These are phyloP conservation scores for Pleurotus giganteus DNA, from an alignment of 768 basidiomycete genomes.

Conservation along the genomic window DNA sequence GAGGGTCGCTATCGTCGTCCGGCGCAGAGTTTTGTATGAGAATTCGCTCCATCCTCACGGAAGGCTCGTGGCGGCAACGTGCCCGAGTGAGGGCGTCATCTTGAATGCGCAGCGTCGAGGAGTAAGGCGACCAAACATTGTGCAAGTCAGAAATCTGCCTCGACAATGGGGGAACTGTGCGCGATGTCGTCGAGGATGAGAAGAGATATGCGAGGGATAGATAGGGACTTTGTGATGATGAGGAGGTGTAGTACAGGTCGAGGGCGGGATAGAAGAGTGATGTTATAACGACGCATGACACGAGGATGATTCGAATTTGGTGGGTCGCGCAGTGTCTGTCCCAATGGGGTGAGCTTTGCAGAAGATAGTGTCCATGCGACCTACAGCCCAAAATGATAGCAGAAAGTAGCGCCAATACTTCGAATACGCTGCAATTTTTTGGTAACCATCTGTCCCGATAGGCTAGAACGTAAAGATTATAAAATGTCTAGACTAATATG, in stretches of 20 bases:
- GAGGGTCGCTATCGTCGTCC: slow-evolving; percentile 44
- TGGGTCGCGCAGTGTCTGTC: slow-evolving; percentile 84
- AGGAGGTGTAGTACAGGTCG: slow-evolving; percentile 54
- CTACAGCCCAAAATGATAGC: slow-evolving; percentile 79
- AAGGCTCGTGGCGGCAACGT: slow-evolving; percentile 65
- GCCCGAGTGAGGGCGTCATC: slow-evolving; percentile 72
- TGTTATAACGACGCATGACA: slow-evolving; percentile 85
- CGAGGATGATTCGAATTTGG: slow-evolving; percentile 85
- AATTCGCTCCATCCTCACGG: slow-evolving; percentile 76
- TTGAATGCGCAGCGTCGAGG: slow-evolving; percentile 59
- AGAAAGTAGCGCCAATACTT: slow-evolving; percentile 45
- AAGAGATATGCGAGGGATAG: slow-evolving; percentile 43
- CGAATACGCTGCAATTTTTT: slow-evolving; percentile 36
- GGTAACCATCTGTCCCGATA: neutral
- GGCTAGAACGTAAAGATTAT: too few species aligned
- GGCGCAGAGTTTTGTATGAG: slow-evolving; percentile 53
- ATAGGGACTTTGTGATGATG: slow-evolving; percentile 66
- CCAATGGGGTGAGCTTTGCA: slow-evolving; percentile 8
- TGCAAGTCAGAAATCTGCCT: slow-evolving; percentile 46
- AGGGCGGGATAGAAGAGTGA: slow-evolving; percentile 91
- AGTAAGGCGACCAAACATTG: slow-evolving; percentile 63
- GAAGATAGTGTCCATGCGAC: slow-evolving; percentile 28
- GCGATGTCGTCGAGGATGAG: slow-evolving; percentile 42
- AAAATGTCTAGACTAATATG: too few species aligned
- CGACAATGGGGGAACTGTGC: neutral